Conservation (phyloP, 768 basidiomycete genomes). For the Tulasnella sp. region DNA sequence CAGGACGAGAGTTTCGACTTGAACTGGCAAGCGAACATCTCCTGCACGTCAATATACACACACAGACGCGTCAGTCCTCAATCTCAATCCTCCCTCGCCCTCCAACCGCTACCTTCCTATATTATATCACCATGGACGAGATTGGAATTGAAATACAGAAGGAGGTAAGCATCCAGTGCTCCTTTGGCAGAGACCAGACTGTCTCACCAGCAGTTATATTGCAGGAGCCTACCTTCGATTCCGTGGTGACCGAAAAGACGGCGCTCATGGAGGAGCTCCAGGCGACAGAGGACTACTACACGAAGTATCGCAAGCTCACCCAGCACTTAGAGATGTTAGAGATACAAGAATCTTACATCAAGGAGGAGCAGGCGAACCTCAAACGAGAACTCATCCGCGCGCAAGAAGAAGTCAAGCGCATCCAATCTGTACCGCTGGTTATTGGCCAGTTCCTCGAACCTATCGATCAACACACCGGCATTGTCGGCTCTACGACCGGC, state of each 20-base stretch:
- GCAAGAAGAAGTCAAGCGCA: slow-evolving; percentile 98
- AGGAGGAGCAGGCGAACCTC: slow-evolving; percentile 95
- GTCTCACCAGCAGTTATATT: neutral
- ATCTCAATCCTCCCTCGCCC: neutral
- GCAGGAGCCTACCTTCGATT: slow-evolving; percentile 84
- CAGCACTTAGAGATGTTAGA: slow-evolving; percentile 93
- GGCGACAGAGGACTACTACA: slow-evolving; percentile 76
- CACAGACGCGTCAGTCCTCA: slow-evolving; percentile 13
- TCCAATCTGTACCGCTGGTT: slow-evolving; percentile 95
- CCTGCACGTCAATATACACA: neutral
- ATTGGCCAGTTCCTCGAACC: slow-evolving; percentile 99
- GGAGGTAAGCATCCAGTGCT: slow-evolving; percentile 40
- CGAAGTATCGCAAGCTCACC: slow-evolving; percentile 93
- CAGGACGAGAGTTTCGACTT: neutral
- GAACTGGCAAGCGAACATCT: too few relatives aligned
- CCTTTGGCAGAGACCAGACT: neutral
- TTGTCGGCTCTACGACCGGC: slow-evolving; percentile 95
- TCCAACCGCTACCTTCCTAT: neutral
- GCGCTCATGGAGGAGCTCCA: slow-evolving; percentile 79
- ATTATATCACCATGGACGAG: slow-evolving; percentile 57
- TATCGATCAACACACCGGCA: slow-evolving; percentile 93
- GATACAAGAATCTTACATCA: slow-evolving; percentile 92
- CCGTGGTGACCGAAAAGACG: slow-evolving; percentile 80
- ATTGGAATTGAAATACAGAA: slow-evolving; percentile 75
- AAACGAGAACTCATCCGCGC: slow-evolving; percentile 97